Percentiles rank a stretch among this genome's conserved stretches.
Evolutionary conservation across 371 early-diverging fungal genomes (phyloP).

Genomic region (Rhizopus arrhizus): DNA sequence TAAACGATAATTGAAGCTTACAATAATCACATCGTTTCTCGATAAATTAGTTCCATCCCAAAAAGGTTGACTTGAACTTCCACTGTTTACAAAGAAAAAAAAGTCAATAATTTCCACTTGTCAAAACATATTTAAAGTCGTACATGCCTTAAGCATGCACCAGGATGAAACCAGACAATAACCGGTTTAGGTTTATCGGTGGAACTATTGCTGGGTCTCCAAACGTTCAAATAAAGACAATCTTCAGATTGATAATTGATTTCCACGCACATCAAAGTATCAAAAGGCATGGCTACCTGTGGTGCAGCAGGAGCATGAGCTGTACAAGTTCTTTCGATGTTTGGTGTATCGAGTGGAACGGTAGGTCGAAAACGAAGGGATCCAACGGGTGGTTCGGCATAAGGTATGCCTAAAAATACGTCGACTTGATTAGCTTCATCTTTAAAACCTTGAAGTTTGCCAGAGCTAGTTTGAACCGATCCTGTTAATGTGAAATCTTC

Average conservation of each 20-base stretch:
- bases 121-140: not conserved
- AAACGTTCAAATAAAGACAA: conserved; percentile 42
- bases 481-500: conserved; percentile 15
- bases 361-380: conserved; percentile 39
- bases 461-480: conserved; percentile 26
- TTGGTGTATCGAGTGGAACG: conserved; percentile 17
- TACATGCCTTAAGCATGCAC: conserved; percentile 36
- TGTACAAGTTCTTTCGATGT: conserved; percentile 20
- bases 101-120: not conserved
- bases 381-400: conserved; percentile 37
- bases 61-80: conserved; percentile 36
- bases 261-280: conserved; percentile 44
- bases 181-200: conserved; percentile 31
- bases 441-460: conserved; percentile 32
- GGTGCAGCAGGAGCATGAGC: conserved; percentile 34
- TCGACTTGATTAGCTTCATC: conserved; percentile 28
- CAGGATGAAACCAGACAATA: conserved; percentile 43
- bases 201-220: conserved; percentile 26
- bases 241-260: conserved; percentile 40
- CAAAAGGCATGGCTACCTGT: conserved; percentile 42
- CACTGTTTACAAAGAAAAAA: conserved; percentile 15
- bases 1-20: conserved; percentile 44
- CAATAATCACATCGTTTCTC: conserved; percentile 35
- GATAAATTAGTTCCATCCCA: conserved; percentile 46
- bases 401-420: conserved; percentile 42